A percentile compares a stretch with the other conserved stretches of the same genome.
Conservation (phyloP, 345 rosid species). For the Hibiscus trionum region DNA sequence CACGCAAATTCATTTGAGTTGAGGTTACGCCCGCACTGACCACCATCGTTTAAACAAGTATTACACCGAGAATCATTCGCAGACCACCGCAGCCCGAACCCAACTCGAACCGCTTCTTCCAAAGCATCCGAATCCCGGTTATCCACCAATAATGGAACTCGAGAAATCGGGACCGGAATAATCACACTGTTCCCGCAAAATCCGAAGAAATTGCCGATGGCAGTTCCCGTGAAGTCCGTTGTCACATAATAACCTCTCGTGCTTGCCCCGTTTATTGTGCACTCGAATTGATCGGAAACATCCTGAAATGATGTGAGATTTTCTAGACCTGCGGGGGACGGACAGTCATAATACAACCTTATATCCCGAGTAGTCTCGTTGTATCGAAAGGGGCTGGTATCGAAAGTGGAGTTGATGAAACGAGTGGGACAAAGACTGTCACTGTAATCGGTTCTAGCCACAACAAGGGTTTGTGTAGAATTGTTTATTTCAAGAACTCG, state of each 20-base stretch:
- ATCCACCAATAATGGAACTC: fast-evolving
- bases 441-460: conserved; percentile 22
- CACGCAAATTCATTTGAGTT: background rate
- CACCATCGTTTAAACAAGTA: background rate
- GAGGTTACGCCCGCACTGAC: conserved; percentile 17
- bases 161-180: background rate
- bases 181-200: conserved; percentile 6
- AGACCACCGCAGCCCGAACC: conserved; percentile 24
- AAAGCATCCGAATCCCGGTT: background rate
- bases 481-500: conserved; percentile 13
- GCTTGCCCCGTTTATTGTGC: background rate
- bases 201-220: fast-evolving
- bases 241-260: conserved; percentile 2
- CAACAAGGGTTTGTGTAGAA: background rate
- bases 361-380: background rate
- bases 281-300: background rate
- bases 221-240: background rate
- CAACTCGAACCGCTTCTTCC: conserved; percentile 6
- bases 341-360: conserved; percentile 22
- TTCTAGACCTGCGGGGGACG: background rate
- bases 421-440: conserved; percentile 12
- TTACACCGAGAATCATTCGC: conserved; percentile 15
- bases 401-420: background rate
- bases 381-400: background rate
- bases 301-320: background rate